phyloP scores from a whole-genome alignment of 2,329 filamentous ascomycete species.

The Amauroascus niger region DNA sequence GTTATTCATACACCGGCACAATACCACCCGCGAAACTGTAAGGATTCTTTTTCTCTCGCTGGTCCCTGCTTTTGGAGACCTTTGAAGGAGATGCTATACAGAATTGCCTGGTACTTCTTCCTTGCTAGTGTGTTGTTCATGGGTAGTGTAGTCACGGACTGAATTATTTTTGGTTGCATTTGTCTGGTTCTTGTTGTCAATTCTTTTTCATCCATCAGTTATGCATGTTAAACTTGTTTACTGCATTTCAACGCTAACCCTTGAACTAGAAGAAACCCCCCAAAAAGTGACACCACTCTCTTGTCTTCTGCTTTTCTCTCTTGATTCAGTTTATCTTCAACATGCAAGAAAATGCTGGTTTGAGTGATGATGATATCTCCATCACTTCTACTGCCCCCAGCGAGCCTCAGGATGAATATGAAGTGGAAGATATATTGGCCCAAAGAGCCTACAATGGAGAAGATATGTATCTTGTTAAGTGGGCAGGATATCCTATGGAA shows the following conservation, averaged over 20 bases:
- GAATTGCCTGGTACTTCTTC: neutral
- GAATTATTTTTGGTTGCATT: neutral
- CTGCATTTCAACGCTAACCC: neutral
- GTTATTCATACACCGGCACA: neutral
- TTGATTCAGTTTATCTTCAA: neutral
- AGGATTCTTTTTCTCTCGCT: neutral
- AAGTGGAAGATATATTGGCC: constrained; percentile 46
- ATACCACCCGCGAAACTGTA: neutral
- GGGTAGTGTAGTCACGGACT: neutral
- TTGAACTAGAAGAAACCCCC: neutral
- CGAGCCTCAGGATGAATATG: constrained; percentile 42
- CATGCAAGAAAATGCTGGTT: neutral
- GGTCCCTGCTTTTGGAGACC: neutral
- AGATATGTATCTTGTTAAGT: constrained; percentile 52
- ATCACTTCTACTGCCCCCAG: constrained; percentile 44
- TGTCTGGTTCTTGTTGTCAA: neutral
- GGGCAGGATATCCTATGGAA: constrained; percentile 51
- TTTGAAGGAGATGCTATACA: neutral
- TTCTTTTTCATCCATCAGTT: neutral
- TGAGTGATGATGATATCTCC: constrained; percentile 46
- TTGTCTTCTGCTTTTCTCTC: neutral
- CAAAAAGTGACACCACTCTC: neutral
- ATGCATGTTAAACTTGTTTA: neutral
- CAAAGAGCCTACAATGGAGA: constrained; percentile 33
- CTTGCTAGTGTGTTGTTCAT: neutral